Percentiles rank a stretch among this genome's conserved stretches.
Evolutionary conservation across 2,329 filamentous ascomycete species (phyloP).

Genomic region (Tolypocladium tundrense): DNA sequence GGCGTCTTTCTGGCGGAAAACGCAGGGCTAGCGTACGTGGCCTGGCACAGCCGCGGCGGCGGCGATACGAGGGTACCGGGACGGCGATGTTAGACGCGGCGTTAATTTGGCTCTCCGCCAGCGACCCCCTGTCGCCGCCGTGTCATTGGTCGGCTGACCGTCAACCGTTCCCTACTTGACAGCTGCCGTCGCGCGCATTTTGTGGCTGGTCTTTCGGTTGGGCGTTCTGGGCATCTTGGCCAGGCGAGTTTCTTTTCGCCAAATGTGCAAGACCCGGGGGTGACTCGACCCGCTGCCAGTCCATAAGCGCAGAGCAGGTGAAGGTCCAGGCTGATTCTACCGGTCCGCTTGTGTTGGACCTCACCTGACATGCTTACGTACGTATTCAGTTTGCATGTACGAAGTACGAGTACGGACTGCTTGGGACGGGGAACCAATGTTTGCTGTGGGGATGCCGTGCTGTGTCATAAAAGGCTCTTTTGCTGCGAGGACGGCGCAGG

Average conservation of each 20-base stretch:
- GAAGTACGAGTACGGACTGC: background rate
- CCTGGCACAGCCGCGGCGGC: slow-evolving; percentile 8
- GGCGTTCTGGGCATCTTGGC: background rate
- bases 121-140: background rate
- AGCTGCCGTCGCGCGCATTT: background rate
- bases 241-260: background rate
- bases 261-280: background rate
- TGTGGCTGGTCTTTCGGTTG: background rate
- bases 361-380: background rate
- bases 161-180: background rate
- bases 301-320: background rate
- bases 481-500: background rate
- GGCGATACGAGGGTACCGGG: slow-evolving; percentile 5
- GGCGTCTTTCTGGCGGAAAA: background rate
- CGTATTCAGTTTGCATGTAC: background rate
- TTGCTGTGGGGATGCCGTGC: background rate
- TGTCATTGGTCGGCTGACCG: slow-evolving; percentile 1
- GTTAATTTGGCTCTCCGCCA: slow-evolving; percentile 1
- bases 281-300: background rate
- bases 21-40: slow-evolving; percentile 5
- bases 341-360: background rate
- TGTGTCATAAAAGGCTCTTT: background rate
- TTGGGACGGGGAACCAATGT: background rate
- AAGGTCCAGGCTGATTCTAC: background rate
- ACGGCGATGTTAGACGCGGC: slow-evolving; percentile 6